phyloP scores from a whole-genome alignment of 352 stramenopile genomes.

The Phytophthora sojae region DNA sequence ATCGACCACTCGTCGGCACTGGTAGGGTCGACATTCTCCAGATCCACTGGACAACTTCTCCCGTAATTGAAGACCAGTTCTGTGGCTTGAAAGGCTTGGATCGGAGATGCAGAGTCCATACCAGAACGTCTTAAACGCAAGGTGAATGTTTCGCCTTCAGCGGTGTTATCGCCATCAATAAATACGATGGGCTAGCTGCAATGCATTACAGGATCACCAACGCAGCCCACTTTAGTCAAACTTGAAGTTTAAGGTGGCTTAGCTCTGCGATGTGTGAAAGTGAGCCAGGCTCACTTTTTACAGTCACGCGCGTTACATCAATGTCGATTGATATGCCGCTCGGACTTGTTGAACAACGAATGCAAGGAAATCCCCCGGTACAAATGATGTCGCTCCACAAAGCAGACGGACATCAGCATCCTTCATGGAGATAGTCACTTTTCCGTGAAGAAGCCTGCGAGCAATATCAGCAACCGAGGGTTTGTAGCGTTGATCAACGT shows the following conservation, averaged over 20 bases:
- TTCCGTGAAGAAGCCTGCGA: constrained; percentile 69
- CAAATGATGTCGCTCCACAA: constrained; percentile 53
- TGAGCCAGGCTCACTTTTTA: constrained; percentile 72
- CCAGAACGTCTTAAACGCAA: neutral
- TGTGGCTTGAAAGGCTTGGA: constrained; percentile 43
- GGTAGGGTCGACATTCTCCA: constrained; percentile 18
- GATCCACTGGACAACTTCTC: constrained; percentile 42
- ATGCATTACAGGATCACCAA: constrained; percentile 41
- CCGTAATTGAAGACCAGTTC: constrained; percentile 52
- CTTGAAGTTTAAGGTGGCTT: constrained; percentile 51
- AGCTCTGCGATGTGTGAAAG: constrained; percentile 74
- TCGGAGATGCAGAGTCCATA: constrained; percentile 4
- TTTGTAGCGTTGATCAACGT: constrained; percentile 46
- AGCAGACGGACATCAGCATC: constrained; percentile 59
- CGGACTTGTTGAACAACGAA: constrained; percentile 45
- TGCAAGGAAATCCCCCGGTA: constrained; percentile 61
- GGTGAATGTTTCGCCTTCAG: constrained; percentile 17
- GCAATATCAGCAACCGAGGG: constrained; percentile 62
- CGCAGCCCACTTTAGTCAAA: constrained; percentile 56
- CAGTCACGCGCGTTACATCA: constrained; percentile 51
- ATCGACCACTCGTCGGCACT: constrained; percentile 45
- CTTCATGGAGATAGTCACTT: constrained; percentile 39
- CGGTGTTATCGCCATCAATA: constrained; percentile 1
- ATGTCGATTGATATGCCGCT: constrained; percentile 53
- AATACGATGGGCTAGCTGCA: constrained; percentile 66